Percentiles rank a stretch among this genome's conserved stretches.
These are phyloP conservation scores for Candida hungchunana DNA, from an alignment of 805 yeast genomes.

Conservation along the genomic window DNA sequence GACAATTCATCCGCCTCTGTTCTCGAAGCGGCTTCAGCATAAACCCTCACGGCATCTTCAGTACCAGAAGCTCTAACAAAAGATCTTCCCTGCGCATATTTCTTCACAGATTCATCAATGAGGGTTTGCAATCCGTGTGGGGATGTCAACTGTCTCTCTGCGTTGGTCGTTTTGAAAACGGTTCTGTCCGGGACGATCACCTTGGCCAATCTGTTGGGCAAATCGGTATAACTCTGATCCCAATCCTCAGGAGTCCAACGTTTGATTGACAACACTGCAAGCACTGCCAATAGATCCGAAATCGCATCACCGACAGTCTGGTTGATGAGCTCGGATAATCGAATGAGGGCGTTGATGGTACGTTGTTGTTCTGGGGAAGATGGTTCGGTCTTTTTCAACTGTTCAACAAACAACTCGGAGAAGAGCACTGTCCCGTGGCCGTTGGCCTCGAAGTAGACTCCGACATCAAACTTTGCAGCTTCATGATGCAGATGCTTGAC, in stretches of 20 bases:
- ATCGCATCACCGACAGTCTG: constrained; percentile 99
- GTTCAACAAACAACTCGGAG: constrained; percentile 44
- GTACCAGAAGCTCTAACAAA: constrained; percentile 98
- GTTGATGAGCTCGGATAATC: constrained; percentile 72
- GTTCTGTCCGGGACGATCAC: constrained; percentile 80
- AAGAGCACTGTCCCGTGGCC: constrained; percentile 98
- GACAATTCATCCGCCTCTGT: constrained; percentile 46
- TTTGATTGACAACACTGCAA: constrained; percentile 56
- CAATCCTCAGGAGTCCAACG: constrained; percentile 62
- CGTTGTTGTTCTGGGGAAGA: constrained; percentile 39
- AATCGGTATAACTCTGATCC: constrained; percentile 73
- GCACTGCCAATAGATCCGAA: constrained; percentile 79
- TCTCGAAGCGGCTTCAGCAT: constrained; percentile 74
- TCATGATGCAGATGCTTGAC: constrained; percentile 92
- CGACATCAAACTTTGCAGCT: constrained; percentile 84
- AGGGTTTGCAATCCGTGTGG: constrained; percentile 75
- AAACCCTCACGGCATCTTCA: constrained; percentile 94
- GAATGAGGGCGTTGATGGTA: constrained; percentile 50
- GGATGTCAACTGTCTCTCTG: constrained; percentile 74
- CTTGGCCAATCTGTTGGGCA: constrained; percentile 82
- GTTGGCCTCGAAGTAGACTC: constrained; percentile 95
- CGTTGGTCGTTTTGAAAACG: constrained; percentile 78
- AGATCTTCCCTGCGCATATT: constrained; percentile 64
- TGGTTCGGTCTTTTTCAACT: constrained; percentile 35
- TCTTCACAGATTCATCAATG: constrained; percentile 61